phyloP scores from a whole-genome alignment of 768 basidiomycete genomes.

The Tephrocybe sp. region DNA sequence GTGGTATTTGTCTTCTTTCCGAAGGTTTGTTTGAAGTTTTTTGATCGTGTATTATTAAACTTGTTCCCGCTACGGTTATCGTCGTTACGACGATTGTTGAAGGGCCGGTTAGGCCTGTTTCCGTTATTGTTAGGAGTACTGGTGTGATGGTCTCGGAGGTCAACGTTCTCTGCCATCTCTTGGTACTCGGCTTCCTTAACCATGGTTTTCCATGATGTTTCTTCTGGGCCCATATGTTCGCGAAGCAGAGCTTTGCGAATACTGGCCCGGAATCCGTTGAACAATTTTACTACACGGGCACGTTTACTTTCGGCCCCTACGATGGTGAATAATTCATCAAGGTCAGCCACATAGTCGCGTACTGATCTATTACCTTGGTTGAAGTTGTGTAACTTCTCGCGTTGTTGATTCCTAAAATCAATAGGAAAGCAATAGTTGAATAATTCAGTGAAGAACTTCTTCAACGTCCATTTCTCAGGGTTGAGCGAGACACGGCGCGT shows the following conservation, averaged over 20 bases:
- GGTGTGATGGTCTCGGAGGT: background rate
- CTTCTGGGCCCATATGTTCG: slow-evolving; percentile 25
- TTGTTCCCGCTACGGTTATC: background rate
- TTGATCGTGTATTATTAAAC: background rate
- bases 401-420: slow-evolving; percentile 25
- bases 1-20: no score
- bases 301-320: slow-evolving; percentile 24
- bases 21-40: background rate
- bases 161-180: slow-evolving; percentile 21
- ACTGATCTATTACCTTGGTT: slow-evolving; percentile 25
- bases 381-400: slow-evolving; percentile 15
- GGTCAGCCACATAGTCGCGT: slow-evolving; percentile 26
- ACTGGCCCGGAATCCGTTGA: slow-evolving; percentile 24
- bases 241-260: slow-evolving; percentile 29
- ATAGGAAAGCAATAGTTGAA: slow-evolving; percentile 34
- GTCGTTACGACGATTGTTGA: background rate
- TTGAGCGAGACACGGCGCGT: slow-evolving; percentile 10
- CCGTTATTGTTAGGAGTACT: background rate
- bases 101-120: background rate
- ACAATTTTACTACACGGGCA: slow-evolving; percentile 31
- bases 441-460: slow-evolving; percentile 26
- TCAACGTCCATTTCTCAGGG: slow-evolving; percentile 18
- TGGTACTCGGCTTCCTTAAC: slow-evolving; percentile 22
- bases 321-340: slow-evolving; percentile 25
- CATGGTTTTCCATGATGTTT: slow-evolving; percentile 23